phyloP scores from a whole-genome alignment of 495 filamentous ascomycete species.

The Aspergillus panamensis region DNA sequence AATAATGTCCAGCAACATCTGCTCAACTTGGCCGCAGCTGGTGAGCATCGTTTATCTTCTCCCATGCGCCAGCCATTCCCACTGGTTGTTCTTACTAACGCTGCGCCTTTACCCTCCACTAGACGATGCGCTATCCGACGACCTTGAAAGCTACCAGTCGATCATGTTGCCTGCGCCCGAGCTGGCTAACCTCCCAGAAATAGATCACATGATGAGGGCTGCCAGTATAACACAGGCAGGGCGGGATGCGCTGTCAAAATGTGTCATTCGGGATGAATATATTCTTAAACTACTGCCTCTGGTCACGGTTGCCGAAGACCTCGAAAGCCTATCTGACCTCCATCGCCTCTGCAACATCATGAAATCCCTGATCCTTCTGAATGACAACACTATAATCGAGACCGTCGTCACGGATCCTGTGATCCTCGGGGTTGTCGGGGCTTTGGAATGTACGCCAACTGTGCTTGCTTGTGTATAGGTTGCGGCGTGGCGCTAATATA shows the following conservation, averaged over 20 bases:
- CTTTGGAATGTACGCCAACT: conserved; percentile 69
- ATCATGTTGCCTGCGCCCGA: conserved; percentile 74
- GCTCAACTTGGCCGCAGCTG: conserved; percentile 47
- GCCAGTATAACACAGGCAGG: conserved; percentile 70
- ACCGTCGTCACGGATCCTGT: conserved; percentile 85
- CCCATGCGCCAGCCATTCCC: background rate
- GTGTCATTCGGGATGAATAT: conserved; percentile 78
- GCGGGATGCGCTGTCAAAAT: conserved; percentile 86
- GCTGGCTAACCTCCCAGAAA: conserved; percentile 73
- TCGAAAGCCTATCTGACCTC: conserved; percentile 80
- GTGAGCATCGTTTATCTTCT: conserved; percentile 29
- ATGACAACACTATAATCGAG: conserved; percentile 92
- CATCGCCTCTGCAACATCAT: conserved; percentile 96
- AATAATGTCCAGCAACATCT: conserved; percentile 74
- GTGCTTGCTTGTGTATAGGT: background rate
- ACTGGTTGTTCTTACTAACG: background rate
- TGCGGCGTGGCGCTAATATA: conserved; percentile 14
- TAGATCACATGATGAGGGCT: conserved; percentile 74
- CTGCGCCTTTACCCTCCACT: background rate
- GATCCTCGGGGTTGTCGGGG: conserved; percentile 90
- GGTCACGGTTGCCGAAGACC: conserved; percentile 81
- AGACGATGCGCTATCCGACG: conserved; percentile 92
- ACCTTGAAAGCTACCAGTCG: conserved; percentile 67
- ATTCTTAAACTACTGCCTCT: conserved; percentile 83
- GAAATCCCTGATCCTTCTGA: conserved; percentile 91